Percentiles rank a stretch among this genome's conserved stretches.
phyloP scores from a whole-genome alignment of 768 basidiomycete genomes.

The Phanerochaete carnosa region DNA sequence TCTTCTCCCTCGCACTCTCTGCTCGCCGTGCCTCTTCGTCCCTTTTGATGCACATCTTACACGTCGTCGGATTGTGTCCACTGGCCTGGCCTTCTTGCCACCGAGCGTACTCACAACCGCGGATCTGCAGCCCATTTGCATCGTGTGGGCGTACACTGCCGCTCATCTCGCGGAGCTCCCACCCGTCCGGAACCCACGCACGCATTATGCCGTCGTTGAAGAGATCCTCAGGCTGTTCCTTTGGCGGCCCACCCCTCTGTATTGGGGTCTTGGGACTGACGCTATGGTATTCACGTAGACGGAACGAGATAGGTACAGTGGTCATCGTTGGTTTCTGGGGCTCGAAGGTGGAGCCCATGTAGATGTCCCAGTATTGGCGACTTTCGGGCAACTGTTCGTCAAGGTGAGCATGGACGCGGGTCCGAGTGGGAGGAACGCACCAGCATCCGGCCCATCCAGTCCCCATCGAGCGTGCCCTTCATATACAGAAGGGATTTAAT shows the following conservation, averaged over 20 bases:
- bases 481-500: constrained; percentile 38
- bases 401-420: constrained; percentile 17
- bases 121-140: not conserved
- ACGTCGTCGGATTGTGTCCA: constrained; percentile 41
- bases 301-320: constrained; percentile 54
- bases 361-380: constrained; percentile 33
- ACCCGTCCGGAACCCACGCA: constrained; percentile 35
- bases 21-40: not conserved
- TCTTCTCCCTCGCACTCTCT: not conserved
- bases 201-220: constrained; percentile 35
- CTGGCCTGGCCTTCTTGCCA: constrained; percentile 35
- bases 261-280: constrained; percentile 38
- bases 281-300: constrained; percentile 52
- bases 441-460: constrained; percentile 63
- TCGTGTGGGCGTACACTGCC: constrained; percentile 1
- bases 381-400: constrained; percentile 40
- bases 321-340: constrained; percentile 30
- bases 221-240: not conserved
- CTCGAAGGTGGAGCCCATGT: constrained; percentile 16
- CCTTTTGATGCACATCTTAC: constrained; percentile 14
- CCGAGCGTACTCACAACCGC: constrained; percentile 33
- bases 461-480: constrained; percentile 50
- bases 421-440: constrained; percentile 43
- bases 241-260: constrained; percentile 15
- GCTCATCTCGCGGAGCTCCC: not conserved